phyloP scores from a whole-genome alignment of 495 filamentous ascomycete genomes.

The Articulospora tetracladia region DNA sequence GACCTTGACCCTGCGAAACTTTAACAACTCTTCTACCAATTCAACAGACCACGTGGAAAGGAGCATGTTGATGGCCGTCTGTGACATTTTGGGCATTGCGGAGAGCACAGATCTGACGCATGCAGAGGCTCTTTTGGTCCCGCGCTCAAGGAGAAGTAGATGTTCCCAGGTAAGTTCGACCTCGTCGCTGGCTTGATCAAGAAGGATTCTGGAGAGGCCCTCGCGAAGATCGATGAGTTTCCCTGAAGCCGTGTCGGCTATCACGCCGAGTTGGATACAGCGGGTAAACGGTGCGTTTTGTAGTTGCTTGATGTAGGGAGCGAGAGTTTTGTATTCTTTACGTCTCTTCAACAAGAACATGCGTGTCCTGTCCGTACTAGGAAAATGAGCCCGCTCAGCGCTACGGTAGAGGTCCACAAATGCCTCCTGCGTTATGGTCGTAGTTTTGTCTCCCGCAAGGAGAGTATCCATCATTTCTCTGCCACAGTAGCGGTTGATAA shows the following conservation, averaged over 20 bases:
- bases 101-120: background rate
- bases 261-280: background rate
- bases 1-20: background rate
- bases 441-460: background rate
- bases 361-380: background rate
- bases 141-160: background rate
- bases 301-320: background rate
- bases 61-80: background rate
- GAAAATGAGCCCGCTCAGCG: background rate
- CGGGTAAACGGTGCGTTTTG: background rate
- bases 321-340: background rate
- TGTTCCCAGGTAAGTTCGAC: background rate
- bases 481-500: background rate
- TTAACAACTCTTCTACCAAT: background rate
- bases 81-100: background rate
- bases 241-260: background rate
- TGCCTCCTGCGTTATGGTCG: background rate
- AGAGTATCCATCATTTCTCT: background rate
- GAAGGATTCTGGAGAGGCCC: background rate
- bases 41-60: background rate
- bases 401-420: background rate
- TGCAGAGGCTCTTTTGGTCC: background rate
- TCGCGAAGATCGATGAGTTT: background rate
- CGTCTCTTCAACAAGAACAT: background rate
- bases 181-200: background rate